phyloP scores from a whole-genome alignment of 192 early-diverging fungal genomes.

The Spinellus fusiger region DNA sequence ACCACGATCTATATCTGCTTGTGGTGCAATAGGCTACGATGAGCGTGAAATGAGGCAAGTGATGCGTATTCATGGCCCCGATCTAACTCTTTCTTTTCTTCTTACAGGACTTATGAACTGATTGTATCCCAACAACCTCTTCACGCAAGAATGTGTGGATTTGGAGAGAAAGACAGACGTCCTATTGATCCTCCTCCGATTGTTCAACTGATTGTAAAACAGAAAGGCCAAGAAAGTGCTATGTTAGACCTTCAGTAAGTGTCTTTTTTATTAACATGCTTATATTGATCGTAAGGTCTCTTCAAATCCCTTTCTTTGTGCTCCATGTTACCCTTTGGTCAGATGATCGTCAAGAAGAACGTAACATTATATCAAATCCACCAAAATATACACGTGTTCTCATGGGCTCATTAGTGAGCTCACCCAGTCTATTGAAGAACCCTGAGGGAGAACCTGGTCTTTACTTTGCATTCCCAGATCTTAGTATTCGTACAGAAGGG shows the following conservation, averaged over 20 bases:
- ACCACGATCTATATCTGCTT: neutral
- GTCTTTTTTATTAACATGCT: neutral
- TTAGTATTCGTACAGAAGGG: slow-evolving; percentile 69
- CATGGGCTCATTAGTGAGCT: slow-evolving; percentile 58
- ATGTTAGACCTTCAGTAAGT: slow-evolving; percentile 43
- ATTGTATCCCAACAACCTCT: slow-evolving; percentile 70
- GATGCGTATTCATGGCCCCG: no score
- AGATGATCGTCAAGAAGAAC: slow-evolving; percentile 47
- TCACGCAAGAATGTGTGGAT: slow-evolving; percentile 77
- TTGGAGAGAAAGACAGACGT: slow-evolving; percentile 75
- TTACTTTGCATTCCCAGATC: slow-evolving; percentile 73
- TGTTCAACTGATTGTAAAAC: slow-evolving; percentile 58
- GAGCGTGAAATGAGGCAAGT: slow-evolving; percentile 8
- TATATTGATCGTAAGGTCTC: slow-evolving; percentile 10
- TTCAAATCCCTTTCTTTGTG: slow-evolving; percentile 53
- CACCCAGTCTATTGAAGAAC: slow-evolving; percentile 50
- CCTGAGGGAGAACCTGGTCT: slow-evolving; percentile 57
- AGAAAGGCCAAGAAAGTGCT: slow-evolving; percentile 46
- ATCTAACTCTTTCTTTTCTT: neutral
- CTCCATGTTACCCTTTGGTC: slow-evolving; percentile 58
- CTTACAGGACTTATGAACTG: slow-evolving; percentile 51
- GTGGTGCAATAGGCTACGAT: slow-evolving; percentile 9
- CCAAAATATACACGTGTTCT: slow-evolving; percentile 56
- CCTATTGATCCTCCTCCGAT: slow-evolving; percentile 74
- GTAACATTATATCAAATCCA: slow-evolving; percentile 55